These are phyloP conservation scores for Aspergillus sergii DNA, from an alignment of 2,329 filamentous ascomycete species.

Conservation along the genomic window DNA sequence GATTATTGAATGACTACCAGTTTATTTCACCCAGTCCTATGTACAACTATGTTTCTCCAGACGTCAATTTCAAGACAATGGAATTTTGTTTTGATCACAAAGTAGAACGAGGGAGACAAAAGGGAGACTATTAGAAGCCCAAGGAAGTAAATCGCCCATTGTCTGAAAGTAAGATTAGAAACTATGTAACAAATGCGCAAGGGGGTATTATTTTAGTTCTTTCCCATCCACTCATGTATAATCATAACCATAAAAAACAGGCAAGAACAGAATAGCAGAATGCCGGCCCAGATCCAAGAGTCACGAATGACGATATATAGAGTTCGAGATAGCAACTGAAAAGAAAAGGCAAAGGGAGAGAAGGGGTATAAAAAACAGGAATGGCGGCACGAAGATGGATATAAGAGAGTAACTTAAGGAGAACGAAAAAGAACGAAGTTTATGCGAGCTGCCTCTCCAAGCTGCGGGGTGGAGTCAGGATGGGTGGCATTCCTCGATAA, in stretches of 20 bases:
- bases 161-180: not conserved
- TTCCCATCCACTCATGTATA: constrained; percentile 10
- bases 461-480: constrained; percentile 37
- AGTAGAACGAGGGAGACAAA: not conserved
- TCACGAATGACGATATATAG: not conserved
- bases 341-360: constrained; percentile 6
- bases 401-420: not conserved
- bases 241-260: not conserved
- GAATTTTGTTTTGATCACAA: not conserved
- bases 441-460: constrained; percentile 43
- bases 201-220: constrained; percentile 12
- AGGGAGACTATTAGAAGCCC: not conserved
- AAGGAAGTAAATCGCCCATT: not conserved
- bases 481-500: constrained; percentile 28
- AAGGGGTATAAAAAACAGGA: constrained; percentile 1
- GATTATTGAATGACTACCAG: not conserved
- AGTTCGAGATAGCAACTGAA: not conserved
- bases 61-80: not conserved
- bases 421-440: constrained; percentile 8
- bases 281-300: not conserved
- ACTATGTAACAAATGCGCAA: constrained; percentile 5
- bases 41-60: not conserved
- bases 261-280: not conserved
- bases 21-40: not conserved
- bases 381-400: not conserved